Conservation (phyloP, 2,329 filamentous ascomycete species). For the Neopestalotiopsis sp. region DNA sequence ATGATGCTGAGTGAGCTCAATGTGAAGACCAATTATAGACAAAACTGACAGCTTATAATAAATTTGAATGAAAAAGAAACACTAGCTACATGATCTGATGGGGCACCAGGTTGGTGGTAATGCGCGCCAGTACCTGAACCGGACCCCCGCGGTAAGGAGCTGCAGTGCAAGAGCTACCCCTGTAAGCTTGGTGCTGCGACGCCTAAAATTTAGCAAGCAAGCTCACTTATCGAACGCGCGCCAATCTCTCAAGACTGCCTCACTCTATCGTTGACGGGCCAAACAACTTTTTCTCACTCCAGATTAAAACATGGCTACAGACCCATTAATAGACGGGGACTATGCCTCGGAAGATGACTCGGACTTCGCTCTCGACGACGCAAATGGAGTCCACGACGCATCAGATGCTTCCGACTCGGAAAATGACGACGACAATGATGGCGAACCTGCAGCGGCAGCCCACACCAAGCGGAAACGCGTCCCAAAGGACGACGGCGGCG, state of each 20-base stretch:
- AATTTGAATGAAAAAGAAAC: too few relatives aligned
- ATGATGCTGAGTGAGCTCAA: neutral
- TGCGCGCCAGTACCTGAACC: too few relatives aligned
- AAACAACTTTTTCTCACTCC: neutral
- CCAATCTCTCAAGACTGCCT: neutral
- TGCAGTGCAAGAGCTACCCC: neutral
- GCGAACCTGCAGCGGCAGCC: conserved; percentile 24
- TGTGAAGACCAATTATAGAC: too few relatives aligned
- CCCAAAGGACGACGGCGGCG: conserved; percentile 22
- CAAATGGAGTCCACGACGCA: conserved; percentile 45
- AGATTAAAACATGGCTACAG: conserved; percentile 45
- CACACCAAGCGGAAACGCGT: conserved; percentile 39
- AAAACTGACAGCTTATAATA: too few relatives aligned
- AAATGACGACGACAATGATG: conserved; percentile 41
- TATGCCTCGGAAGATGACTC: conserved; percentile 77
- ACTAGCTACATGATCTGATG: neutral
- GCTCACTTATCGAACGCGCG: too few relatives aligned
- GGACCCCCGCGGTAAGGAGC: too few relatives aligned
- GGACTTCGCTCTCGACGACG: conserved; percentile 70
- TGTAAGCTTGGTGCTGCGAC: conserved; percentile 1
- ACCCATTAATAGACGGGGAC: conserved; percentile 50
- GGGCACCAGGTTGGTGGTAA: too few relatives aligned
- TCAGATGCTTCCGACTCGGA: conserved; percentile 60
- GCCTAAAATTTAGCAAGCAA: conserved; percentile 5
- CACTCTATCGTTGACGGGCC: neutral